Percentiles rank a stretch among this genome's conserved stretches.
Evolutionary conservation across 805 yeast species (phyloP).

Genomic region (Wickerhamomyces canadensis): DNA sequence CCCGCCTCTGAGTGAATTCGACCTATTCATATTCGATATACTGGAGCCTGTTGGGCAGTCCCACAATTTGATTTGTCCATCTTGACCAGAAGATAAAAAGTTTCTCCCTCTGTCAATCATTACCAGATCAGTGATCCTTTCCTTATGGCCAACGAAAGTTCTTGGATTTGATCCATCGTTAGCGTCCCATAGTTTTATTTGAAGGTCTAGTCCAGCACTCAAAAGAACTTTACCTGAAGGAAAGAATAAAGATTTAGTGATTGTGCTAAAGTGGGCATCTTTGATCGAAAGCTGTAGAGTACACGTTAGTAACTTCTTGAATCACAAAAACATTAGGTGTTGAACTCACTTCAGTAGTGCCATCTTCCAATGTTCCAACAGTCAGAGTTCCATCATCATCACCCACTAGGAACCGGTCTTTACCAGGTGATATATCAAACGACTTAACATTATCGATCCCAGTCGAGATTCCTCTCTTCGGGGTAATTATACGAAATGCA

Average conservation of each 20-base stretch:
- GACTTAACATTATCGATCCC: slow-evolving; percentile 17
- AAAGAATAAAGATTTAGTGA: slow-evolving; percentile 43
- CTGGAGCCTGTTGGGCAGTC: slow-evolving; percentile 55
- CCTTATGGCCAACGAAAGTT: slow-evolving; percentile 44
- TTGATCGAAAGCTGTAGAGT: slow-evolving; percentile 12
- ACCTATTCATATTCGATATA: slow-evolving; percentile 36
- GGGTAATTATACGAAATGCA: slow-evolving; percentile 10
- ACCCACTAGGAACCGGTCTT: slow-evolving; percentile 28
- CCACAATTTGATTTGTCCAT: slow-evolving; percentile 60
- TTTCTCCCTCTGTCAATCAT: slow-evolving; percentile 66
- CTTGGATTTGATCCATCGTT: slow-evolving; percentile 43
- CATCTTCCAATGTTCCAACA: slow-evolving; percentile 9
- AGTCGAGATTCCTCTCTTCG: slow-evolving; percentile 3
- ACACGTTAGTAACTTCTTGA: background rate
- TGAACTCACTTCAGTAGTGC: background rate
- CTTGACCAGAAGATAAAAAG: slow-evolving; percentile 47
- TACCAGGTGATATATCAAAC: slow-evolving; percentile 29
- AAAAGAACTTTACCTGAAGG: slow-evolving; percentile 61
- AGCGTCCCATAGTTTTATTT: slow-evolving; percentile 56
- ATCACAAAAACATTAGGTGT: background rate
- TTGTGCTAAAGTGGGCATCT: slow-evolving; percentile 46
- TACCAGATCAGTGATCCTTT: slow-evolving; percentile 41
- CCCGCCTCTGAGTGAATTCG: slow-evolving; percentile 30
- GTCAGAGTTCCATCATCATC: slow-evolving; percentile 28
- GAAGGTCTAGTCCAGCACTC: slow-evolving; percentile 54